These are phyloP conservation scores for Hordeum pubiflorum DNA, from an alignment of 202 grass and related monocot species.

Conservation along the genomic window DNA sequence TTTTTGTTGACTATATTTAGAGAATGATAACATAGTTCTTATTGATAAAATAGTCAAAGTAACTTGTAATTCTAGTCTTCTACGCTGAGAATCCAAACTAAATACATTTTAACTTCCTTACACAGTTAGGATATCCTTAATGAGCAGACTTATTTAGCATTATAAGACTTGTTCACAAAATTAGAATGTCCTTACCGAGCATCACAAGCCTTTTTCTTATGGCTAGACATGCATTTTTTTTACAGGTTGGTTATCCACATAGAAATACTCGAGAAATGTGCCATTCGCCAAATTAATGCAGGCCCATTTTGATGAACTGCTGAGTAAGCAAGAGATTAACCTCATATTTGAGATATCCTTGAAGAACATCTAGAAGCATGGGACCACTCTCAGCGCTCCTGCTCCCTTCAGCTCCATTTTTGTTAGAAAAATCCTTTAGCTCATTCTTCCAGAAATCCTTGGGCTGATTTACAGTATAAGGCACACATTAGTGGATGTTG, in stretches of 20 bases:
- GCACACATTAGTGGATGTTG: conserved; percentile 16
- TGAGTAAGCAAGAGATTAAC: conserved; percentile 35
- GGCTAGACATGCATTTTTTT: background rate
- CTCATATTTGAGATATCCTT: conserved; percentile 99
- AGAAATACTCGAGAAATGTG: background rate
- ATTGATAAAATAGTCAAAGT: background rate
- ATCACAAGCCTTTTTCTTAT: background rate
- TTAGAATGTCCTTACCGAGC: background rate
- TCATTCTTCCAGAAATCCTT: conserved; percentile 96
- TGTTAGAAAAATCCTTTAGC: conserved; percentile 69
- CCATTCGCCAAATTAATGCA: background rate
- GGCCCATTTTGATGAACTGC: background rate
- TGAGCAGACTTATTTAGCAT: background rate
- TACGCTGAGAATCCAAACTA: background rate
- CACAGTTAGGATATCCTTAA: background rate
- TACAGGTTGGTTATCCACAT: background rate
- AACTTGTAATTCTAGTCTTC: background rate
- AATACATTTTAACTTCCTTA: background rate
- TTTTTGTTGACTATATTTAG: conserved; percentile 1
- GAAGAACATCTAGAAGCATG: conserved; percentile 85
- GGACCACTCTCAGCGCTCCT: conserved; percentile 86
- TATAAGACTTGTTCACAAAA: background rate
- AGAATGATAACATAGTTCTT: background rate
- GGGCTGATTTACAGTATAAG: conserved; percentile 40
- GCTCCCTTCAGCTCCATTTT: conserved; percentile 61